Percentiles rank a stretch among this genome's conserved stretches.
Evolutionary conservation across 1,139 yeast species (phyloP).

Genomic region (Pichia kudriavzevii): DNA sequence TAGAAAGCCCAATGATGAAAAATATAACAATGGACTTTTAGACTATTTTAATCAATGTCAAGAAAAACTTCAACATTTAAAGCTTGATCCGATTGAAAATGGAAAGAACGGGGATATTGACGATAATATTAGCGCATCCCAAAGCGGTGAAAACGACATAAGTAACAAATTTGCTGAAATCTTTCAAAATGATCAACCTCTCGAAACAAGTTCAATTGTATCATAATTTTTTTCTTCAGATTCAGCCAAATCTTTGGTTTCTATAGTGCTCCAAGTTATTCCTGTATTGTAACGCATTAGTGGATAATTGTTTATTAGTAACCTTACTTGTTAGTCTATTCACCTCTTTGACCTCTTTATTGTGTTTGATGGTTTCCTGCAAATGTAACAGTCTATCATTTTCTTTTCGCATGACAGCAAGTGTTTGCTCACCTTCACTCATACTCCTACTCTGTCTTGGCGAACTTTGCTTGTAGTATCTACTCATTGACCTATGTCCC

Average conservation of each 20-base stretch:
- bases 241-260: conserved; percentile 37
- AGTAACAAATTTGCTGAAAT: background rate
- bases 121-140: conserved; percentile 4
- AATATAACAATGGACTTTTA: conserved; percentile 39
- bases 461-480: conserved; percentile 36
- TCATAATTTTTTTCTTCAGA: background rate
- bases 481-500: conserved; percentile 42
- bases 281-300: conserved; percentile 37
- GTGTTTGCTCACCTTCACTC: conserved; percentile 39
- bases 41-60: conserved; percentile 57
- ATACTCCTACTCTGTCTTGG: conserved; percentile 19
- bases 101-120: background rate
- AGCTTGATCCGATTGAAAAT: conserved; percentile 1
- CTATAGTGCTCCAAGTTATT: conserved; percentile 62
- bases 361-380: conserved; percentile 14
- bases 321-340: conserved; percentile 40
- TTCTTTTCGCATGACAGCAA: conserved; percentile 46
- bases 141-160: background rate
- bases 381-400: conserved; percentile 14
- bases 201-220: conserved; percentile 15
- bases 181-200: conserved; percentile 9
- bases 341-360: conserved; percentile 32
- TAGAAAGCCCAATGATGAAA: conserved; percentile 10
- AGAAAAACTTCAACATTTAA: conserved; percentile 40
- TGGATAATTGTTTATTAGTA: conserved; percentile 37